Conservation (phyloP, 306 rosid genomes). For the Echinosophora koreensis region DNA sequence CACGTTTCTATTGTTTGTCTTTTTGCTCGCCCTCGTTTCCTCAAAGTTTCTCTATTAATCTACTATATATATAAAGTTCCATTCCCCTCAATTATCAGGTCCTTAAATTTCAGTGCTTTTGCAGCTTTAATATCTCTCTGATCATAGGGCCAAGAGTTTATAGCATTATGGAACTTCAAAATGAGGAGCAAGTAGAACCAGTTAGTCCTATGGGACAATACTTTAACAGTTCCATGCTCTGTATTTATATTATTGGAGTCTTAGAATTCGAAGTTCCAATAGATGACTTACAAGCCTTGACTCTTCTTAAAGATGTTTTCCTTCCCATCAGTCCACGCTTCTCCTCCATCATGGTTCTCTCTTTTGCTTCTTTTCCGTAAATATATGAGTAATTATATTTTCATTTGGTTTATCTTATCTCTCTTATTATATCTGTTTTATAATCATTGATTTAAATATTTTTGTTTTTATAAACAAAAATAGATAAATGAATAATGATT, state of each 20-base stretch:
- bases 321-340: conserved; percentile 67
- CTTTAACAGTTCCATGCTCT: conserved; percentile 53
- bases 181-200: conserved; percentile 50
- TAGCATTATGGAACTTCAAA: conserved; percentile 21
- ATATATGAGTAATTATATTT: too few relatives aligned
- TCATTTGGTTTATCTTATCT: too few relatives aligned
- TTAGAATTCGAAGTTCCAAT: conserved; percentile 61
- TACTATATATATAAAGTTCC: conserved; percentile 41
- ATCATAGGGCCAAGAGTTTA: background rate
- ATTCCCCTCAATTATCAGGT: conserved; percentile 6
- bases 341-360: conserved; percentile 66
- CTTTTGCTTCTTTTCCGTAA: background rate
- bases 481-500: too few relatives aligned
- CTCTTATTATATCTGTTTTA: too few relatives aligned
- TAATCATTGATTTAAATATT: too few relatives aligned
- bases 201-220: conserved; percentile 71
- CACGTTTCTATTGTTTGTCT: conserved; percentile 18
- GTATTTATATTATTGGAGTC: conserved; percentile 56
- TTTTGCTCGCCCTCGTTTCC: conserved; percentile 21
- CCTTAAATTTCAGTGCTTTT: background rate
- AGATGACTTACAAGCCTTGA: conserved; percentile 22
- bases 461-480: too few relatives aligned
- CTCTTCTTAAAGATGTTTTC: conserved; percentile 49
- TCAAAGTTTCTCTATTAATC: background rate
- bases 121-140: background rate